Evolutionary conservation across 306 rosid species (phyloP).

Genomic region (Styphnolobium japonicum): DNA sequence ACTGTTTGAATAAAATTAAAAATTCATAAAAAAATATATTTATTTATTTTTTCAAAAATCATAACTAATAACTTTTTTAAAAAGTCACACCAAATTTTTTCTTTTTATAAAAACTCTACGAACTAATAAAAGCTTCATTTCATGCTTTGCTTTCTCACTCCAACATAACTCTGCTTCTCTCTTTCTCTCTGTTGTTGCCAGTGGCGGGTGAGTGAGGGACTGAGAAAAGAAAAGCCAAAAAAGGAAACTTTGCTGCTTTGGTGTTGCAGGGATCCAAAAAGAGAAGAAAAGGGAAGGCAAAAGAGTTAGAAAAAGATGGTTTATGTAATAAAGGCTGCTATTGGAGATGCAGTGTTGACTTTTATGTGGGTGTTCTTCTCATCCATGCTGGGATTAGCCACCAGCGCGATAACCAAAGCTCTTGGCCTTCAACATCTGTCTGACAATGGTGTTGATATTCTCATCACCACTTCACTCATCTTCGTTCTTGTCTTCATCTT

Average conservation of each 20-base stretch:
- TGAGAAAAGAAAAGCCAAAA: not conserved
- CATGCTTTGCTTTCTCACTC: too few relatives aligned
- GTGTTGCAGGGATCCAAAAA: not conserved
- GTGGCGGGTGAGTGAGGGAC: too few relatives aligned
- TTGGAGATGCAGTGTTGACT: constrained; percentile 66
- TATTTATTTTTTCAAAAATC: too few relatives aligned
- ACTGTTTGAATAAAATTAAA: too few relatives aligned
- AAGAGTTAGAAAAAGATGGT: constrained; percentile 30
- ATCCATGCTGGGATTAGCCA: constrained; percentile 55
- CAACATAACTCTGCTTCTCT: too few relatives aligned
- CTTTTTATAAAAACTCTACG: too few relatives aligned
- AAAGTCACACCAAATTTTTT: too few relatives aligned
- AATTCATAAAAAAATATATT: too few relatives aligned
- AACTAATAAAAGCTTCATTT: too few relatives aligned
- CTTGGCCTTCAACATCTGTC: constrained; percentile 34
- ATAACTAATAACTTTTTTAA: too few relatives aligned
- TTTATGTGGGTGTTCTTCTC: constrained; percentile 63
- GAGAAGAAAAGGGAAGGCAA: not conserved
- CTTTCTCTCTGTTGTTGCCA: not conserved
- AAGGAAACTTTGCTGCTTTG: not conserved
- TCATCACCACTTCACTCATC: constrained; percentile 52
- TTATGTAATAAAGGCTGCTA: constrained; percentile 55
- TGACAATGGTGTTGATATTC: constrained; percentile 31
- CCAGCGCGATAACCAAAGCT: constrained; percentile 23
- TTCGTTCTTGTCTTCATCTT: constrained; percentile 53